A percentile compares a stretch with the other conserved stretches of the same genome.
Conservation (phyloP, 2,329 filamentous ascomycete genomes). For the Phaeophleospora eucalypticola region DNA sequence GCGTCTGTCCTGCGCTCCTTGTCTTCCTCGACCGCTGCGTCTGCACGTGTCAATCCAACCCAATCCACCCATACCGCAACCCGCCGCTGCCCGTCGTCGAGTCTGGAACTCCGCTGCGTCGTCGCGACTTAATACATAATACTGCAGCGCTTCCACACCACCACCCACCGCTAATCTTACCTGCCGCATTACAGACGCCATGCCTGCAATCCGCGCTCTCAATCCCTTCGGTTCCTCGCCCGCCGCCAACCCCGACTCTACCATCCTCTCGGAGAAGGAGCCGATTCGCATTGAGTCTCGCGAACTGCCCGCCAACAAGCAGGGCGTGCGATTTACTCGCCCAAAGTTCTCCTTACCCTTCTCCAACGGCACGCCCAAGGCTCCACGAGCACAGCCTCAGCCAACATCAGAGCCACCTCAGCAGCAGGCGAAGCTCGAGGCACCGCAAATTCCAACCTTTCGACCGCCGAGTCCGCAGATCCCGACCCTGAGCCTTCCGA, state of each 20-base stretch:
- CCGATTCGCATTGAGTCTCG: conserved; percentile 29
- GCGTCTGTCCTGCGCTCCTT: background rate
- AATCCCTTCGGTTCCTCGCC: conserved; percentile 55
- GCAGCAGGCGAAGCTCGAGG: conserved; percentile 24
- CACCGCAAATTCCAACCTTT: conserved; percentile 53
- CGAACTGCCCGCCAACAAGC: conserved; percentile 14
- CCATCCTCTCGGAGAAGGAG: conserved; percentile 52
- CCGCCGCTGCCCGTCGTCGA: background rate
- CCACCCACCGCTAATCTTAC: background rate
- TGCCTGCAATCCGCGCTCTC: conserved; percentile 58
- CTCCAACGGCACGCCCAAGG: conserved; percentile 26
- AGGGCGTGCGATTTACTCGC: conserved; percentile 23
- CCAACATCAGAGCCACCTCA: conserved; percentile 27
- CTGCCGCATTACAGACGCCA: conserved; percentile 41
- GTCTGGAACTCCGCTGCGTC: background rate
- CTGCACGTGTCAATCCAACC: too few species aligned
- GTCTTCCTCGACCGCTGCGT: too few species aligned
- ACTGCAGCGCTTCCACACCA: background rate
- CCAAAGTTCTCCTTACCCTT: conserved; percentile 30
- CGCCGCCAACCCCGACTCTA: conserved; percentile 46
- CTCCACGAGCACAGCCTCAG: conserved; percentile 32
- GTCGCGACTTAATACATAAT: background rate
- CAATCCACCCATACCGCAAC: too few species aligned
- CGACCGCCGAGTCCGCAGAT: conserved; percentile 62
- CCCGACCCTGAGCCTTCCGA: conserved; percentile 74